Base-by-base conservation (phyloP, 164 flowering plant genomes). In the Piper betle region DNA sequence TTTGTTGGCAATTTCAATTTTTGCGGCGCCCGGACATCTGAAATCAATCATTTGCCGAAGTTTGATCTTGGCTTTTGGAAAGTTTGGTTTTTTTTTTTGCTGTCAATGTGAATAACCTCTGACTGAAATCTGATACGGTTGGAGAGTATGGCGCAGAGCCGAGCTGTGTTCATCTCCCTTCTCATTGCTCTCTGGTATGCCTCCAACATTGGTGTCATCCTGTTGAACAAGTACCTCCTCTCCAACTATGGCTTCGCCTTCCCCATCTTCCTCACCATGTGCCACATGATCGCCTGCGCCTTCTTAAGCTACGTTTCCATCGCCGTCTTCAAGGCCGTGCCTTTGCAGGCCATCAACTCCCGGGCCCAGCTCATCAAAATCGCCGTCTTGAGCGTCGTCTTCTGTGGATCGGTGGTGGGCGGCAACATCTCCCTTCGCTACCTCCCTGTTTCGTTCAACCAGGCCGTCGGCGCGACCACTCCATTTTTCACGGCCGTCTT, bases 261-360 rank as follows among this genome's bases (percentile, higher is more conserved):
- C 73, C 93, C 93, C 46, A 84, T 86, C 64, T 82, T 86, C 77
- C 82, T 86, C 65, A 86, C 93, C 58, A 84, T 86, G 86, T 86
- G 93, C 62, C 93, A 86, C 70, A 86, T 86, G 93, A 58, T 85
- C 2, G 90, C 93, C 16, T 86, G 93, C 63, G 83, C 93, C 4
- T 6, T 78, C 33, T 78, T 84, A 61, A 86, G 93, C 74, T 82
- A 86, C 72, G 10, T 81, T 54, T 82, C 86, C 70, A 81, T 86
- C 18, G 82, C 69, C 12, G 39, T 82, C 42, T 53, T 84, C 40
- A 80, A 79, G 64, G 5, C 81, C 17, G 90, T 80, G 1, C 93
- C 89, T 43, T 66, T 82, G 38, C 94, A 86, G 73, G 52, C 59
- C 46, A 33, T 86, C 53, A 79, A 72, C 68, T 86, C 94, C 16